Percentiles rank a stretch among this genome's conserved stretches.
These are phyloP conservation scores for Pseudocercospora crystallina DNA, from an alignment of 2,329 filamentous ascomycete genomes.

Conservation along the genomic window DNA sequence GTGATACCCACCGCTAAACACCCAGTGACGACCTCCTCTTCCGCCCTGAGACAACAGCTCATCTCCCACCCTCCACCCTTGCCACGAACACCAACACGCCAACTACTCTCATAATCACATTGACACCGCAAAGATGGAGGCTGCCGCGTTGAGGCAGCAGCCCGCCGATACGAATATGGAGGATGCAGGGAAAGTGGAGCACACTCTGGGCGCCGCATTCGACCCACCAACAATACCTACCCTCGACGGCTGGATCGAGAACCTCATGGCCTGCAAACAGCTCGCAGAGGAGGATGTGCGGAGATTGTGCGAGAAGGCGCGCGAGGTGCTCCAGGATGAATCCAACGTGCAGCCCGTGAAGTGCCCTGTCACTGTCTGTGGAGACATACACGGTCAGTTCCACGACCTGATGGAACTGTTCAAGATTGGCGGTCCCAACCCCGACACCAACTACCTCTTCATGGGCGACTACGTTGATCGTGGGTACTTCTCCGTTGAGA, in stretches of 20 bases:
- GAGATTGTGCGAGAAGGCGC: conserved; percentile 95
- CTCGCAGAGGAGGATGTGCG: conserved; percentile 91
- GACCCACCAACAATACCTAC: conserved; percentile 90
- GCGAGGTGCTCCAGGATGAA: conserved; percentile 95
- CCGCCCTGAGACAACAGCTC: no score
- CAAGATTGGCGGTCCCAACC: conserved; percentile 96
- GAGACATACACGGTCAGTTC: conserved; percentile 98
- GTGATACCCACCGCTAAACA: no score
- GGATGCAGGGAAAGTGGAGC: conserved; percentile 83
- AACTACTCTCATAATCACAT: conserved; percentile 1
- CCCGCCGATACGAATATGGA: conserved; percentile 92
- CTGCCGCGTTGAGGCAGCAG: conserved; percentile 35
- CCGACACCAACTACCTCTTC: conserved; percentile 98
- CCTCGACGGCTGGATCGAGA: conserved; percentile 97
- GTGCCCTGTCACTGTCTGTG: conserved; percentile 94
- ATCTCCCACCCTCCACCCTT: not conserved
- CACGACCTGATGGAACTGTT: conserved; percentile 98
- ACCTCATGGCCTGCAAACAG: conserved; percentile 98
- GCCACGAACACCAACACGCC: not conserved
- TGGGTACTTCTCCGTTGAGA: conserved; percentile 98
- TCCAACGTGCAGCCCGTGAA: conserved; percentile 98
- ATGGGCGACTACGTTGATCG: conserved; percentile 99
- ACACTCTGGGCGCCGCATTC: conserved; percentile 67
- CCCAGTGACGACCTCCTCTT: no score
- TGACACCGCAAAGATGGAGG: conserved; percentile 24